Evolutionary conservation across 345 rosid genomes (phyloP).

Genomic region (Psidium guajava): DNA sequence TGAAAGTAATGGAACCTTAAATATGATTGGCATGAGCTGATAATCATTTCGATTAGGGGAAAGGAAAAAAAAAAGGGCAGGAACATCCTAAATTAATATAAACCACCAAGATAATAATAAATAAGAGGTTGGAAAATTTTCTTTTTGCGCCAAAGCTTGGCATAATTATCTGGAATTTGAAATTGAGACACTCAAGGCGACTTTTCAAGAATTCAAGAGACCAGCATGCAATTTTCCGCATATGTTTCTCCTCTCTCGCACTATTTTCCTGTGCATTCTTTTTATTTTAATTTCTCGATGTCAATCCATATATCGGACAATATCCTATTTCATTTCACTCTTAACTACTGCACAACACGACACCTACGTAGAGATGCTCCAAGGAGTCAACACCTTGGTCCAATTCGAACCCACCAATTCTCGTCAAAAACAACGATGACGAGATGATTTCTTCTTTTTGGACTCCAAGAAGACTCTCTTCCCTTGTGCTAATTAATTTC

Average conservation of each 20-base stretch:
- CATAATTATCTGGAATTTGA: background rate
- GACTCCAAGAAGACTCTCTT: background rate
- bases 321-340: background rate
- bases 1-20: no score
- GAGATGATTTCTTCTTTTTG: background rate
- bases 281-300: background rate
- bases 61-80: no score
- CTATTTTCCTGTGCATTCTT: background rate
- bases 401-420: background rate
- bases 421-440: background rate
- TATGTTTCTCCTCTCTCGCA: background rate
- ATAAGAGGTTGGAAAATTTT: background rate
- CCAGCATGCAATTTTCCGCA: background rate
- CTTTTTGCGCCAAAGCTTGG: background rate
- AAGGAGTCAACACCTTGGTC: no score
- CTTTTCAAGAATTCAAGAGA: background rate
- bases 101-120: no score
- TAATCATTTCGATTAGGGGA: background rate
- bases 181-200: background rate
- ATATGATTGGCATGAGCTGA: background rate
- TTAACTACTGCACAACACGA: background rate
- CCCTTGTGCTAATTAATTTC: background rate
- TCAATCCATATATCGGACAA: background rate
- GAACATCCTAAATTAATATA: no score
- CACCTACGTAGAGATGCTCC: background rate